Conservation (phyloP, 495 filamentous ascomycete genomes). For the Extremus antarcticus region DNA sequence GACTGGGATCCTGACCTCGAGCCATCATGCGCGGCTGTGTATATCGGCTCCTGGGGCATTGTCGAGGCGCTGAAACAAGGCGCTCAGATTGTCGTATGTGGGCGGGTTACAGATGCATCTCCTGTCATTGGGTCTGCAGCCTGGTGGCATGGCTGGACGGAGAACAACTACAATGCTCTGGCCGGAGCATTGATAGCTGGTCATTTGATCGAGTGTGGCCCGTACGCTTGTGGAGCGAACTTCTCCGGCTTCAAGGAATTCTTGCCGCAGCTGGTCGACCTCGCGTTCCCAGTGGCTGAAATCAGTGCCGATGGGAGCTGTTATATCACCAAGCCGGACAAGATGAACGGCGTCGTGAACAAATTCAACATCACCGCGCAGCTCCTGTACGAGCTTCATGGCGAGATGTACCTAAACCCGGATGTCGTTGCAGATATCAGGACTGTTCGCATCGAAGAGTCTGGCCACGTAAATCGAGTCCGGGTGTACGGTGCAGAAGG, state of each 20-base stretch:
- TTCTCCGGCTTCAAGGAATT: constrained; percentile 42
- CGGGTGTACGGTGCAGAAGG: constrained; percentile 36
- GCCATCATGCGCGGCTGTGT: constrained; percentile 23
- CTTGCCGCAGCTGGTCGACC: constrained; percentile 34
- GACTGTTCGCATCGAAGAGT: constrained; percentile 33
- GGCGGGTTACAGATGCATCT: constrained; percentile 22
- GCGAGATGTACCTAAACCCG: constrained; percentile 45
- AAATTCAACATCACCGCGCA: constrained; percentile 44
- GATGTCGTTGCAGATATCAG: constrained; percentile 45
- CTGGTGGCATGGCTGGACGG: constrained; percentile 24
- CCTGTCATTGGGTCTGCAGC: constrained; percentile 25
- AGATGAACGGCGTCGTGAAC: background rate
- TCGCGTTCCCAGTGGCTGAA: constrained; percentile 51
- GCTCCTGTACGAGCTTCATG: constrained; percentile 52
- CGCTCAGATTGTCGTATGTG: constrained; percentile 26
- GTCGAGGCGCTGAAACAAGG: constrained; percentile 19
- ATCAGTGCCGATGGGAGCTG: constrained; percentile 39
- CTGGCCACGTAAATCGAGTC: constrained; percentile 27
- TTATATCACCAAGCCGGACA: constrained; percentile 29
- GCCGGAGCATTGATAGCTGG: constrained; percentile 24
- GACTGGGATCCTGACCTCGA: constrained; percentile 18
- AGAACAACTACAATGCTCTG: constrained; percentile 17
- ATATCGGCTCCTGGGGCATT: constrained; percentile 26
- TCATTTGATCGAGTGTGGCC: constrained; percentile 26
- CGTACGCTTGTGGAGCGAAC: constrained; percentile 37